These are phyloP conservation scores for Calonectria montana DNA, from an alignment of 2,329 filamentous ascomycete genomes.

Conservation along the genomic window DNA sequence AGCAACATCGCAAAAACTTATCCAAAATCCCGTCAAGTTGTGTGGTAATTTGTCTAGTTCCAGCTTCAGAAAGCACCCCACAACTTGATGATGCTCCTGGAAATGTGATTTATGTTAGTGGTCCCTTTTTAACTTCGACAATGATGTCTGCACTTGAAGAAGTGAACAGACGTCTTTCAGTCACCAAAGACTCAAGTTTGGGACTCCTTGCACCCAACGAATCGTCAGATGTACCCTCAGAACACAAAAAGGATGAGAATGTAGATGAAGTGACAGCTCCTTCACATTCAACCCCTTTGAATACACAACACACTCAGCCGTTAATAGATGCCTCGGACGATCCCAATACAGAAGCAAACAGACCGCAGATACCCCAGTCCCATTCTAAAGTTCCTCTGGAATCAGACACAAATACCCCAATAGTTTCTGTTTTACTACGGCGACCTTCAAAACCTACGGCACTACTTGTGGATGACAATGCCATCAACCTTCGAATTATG, in stretches of 20 bases:
- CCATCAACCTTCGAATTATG: constrained; percentile 60
- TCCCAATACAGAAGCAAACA: background rate
- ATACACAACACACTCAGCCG: background rate
- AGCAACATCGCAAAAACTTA: constrained; percentile 6
- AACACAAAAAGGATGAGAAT: background rate
- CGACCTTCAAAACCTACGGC: constrained; percentile 33
- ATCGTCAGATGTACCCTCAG: background rate
- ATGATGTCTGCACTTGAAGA: constrained; percentile 28
- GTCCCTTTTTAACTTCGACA: constrained; percentile 18
- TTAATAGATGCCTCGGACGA: background rate
- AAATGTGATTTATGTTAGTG: constrained; percentile 30
- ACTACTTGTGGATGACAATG: constrained; percentile 60
- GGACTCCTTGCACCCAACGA: accelerated
- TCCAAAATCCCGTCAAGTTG: constrained; percentile 13
- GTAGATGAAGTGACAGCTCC: too few species aligned
- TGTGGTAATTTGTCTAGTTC: constrained; percentile 31
- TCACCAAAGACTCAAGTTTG: background rate
- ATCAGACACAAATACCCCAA: background rate
- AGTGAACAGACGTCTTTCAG: constrained; percentile 11
- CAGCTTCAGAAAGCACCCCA: background rate
- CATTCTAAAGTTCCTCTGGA: background rate
- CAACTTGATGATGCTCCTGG: background rate
- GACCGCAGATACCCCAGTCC: background rate
- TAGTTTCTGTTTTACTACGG: background rate
- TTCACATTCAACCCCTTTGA: background rate